phyloP scores from a whole-genome alignment of 2,329 filamentous ascomycete genomes.

The Colletotrichum abscissum region DNA sequence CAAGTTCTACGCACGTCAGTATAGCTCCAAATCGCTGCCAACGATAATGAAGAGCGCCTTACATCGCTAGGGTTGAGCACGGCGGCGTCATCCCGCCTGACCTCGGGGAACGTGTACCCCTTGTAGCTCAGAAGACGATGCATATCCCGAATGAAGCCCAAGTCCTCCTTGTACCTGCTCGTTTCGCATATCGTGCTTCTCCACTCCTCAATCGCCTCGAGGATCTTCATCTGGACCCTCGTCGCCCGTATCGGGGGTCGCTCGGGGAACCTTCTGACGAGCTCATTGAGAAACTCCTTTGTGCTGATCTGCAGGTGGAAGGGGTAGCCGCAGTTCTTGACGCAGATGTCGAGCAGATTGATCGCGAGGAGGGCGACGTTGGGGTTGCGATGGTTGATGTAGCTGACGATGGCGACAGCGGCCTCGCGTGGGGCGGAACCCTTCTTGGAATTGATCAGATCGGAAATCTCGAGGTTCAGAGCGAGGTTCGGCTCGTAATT shows the following conservation, averaged over 20 bases:
- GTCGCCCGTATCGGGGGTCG: conserved; percentile 87
- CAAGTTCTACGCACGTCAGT: conserved; percentile 72
- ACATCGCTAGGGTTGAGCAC: conserved; percentile 97
- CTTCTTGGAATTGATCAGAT: conserved; percentile 98
- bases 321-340: conserved; percentile 99
- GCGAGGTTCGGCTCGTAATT: conserved; percentile 99
- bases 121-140: conserved; percentile 96
- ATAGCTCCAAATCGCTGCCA: not conserved
- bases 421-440: conserved; percentile 95
- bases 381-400: conserved; percentile 96
- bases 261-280: conserved; percentile 95
- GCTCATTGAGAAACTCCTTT: conserved; percentile 98
- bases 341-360: conserved; percentile 95
- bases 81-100: conserved; percentile 92
- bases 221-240: conserved; percentile 89
- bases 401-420: conserved; percentile 90
- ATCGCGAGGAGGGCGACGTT: conserved; percentile 93
- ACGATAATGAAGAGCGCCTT: conserved; percentile 52
- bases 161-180: conserved; percentile 94
- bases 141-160: conserved; percentile 98
- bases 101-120: conserved; percentile 94
- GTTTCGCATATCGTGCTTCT: conserved; percentile 98
- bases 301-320: conserved; percentile 99
- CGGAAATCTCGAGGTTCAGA: conserved; percentile 94
- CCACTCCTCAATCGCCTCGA: conserved; percentile 99